Percentiles rank a stretch among this genome's conserved stretches.
phyloP scores from a whole-genome alignment of 225 moss, liverwort and hornwort genomes.

The Straminergon stramineum region DNA sequence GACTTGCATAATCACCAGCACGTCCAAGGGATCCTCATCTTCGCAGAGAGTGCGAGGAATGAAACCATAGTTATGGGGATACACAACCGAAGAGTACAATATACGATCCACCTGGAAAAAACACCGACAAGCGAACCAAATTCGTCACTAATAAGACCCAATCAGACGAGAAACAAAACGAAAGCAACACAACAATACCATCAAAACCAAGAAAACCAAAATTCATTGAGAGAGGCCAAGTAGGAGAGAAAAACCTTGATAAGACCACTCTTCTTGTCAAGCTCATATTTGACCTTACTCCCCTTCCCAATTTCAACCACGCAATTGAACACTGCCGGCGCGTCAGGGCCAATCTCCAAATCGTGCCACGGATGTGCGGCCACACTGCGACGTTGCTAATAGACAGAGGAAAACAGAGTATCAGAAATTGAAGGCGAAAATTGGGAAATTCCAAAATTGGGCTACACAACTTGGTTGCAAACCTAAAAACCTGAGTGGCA shows the following conservation, averaged over 20 bases:
- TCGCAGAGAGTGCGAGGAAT: conserved; percentile 81
- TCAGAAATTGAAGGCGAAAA: background rate
- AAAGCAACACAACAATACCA: background rate
- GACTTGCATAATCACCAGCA: conserved; percentile 64
- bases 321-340: conserved; percentile 12
- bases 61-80: conserved; percentile 84
- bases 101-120: conserved; percentile 51
- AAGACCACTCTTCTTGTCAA: conserved; percentile 17
- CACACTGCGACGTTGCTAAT: conserved; percentile 1
- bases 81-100: conserved; percentile 79
- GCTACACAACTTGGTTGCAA: background rate
- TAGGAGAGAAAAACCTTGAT: background rate
- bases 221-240: background rate
- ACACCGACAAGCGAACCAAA: background rate
- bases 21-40: conserved; percentile 72
- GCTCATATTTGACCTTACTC: conserved; percentile 13
- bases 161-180: background rate
- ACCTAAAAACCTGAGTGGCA: background rate
- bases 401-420: background rate
- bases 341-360: conserved; percentile 20
- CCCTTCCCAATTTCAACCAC: conserved; percentile 19
- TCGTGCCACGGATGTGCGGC: conserved; percentile 21
- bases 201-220: background rate
- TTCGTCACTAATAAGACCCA: background rate
- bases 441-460: background rate